Percentiles rank a stretch among this genome's conserved stretches.
These are phyloP conservation scores for Torulaspora microellipsoides DNA, from an alignment of 805 yeast species.

Conservation along the genomic window DNA sequence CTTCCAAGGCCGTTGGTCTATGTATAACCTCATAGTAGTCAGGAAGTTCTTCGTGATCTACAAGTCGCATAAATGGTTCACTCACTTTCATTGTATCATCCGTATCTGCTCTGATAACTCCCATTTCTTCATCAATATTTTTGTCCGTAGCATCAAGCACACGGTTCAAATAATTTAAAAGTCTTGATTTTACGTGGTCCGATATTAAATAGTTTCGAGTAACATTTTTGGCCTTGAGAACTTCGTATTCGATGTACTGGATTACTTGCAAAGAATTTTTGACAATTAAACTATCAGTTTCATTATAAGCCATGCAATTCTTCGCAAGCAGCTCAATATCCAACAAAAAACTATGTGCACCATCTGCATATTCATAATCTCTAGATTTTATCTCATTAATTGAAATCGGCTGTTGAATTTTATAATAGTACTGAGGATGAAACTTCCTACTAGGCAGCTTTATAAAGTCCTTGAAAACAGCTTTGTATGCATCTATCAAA, in stretches of 20 bases:
- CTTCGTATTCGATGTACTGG: conserved; percentile 51
- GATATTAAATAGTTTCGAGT: conserved; percentile 30
- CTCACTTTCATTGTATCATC: conserved; percentile 40
- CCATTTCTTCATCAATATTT: conserved; percentile 19
- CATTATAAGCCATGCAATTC: conserved; percentile 73
- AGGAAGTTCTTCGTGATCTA: conserved; percentile 66
- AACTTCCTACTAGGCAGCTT: conserved; percentile 68
- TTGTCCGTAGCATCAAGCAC: conserved; percentile 31
- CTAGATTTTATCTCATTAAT: conserved; percentile 54
- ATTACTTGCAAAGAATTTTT: conserved; percentile 55
- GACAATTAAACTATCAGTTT: conserved; percentile 60
- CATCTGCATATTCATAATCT: conserved; percentile 32
- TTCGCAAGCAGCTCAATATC: conserved; percentile 65
- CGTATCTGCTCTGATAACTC: conserved; percentile 14
- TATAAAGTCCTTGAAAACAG: conserved; percentile 49
- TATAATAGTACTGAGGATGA: conserved; percentile 75
- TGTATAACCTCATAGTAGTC: conserved; percentile 72
- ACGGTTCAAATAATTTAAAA: conserved; percentile 20
- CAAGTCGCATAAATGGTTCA: conserved; percentile 72
- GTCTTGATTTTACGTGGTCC: conserved; percentile 22
- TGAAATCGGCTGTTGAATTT: conserved; percentile 63
- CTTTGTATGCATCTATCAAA: conserved; percentile 26
- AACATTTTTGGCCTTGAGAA: conserved; percentile 36
- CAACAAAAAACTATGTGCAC: conserved; percentile 40
- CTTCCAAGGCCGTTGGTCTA: conserved; percentile 67